Percentiles rank a stretch among this genome's conserved stretches.
These are phyloP conservation scores for Calonectria leucothoes DNA, from an alignment of 2,329 filamentous ascomycete species.

Conservation along the genomic window DNA sequence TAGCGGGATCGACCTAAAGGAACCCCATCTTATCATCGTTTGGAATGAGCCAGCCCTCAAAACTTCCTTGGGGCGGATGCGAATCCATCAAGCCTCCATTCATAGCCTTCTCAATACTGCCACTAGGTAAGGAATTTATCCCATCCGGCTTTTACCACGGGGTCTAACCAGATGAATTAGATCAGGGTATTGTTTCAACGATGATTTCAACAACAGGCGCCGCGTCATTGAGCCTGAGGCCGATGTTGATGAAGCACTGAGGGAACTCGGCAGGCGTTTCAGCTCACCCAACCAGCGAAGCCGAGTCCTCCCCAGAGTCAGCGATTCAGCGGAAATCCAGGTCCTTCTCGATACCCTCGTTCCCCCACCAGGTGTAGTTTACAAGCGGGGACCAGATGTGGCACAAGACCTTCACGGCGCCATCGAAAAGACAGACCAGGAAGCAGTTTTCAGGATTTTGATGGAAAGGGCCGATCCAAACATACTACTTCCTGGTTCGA, in stretches of 20 bases:
- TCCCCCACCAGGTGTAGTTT: constrained; percentile 34
- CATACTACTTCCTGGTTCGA: constrained; percentile 39
- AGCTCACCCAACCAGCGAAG: constrained; percentile 36
- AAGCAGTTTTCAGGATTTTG: constrained; percentile 39
- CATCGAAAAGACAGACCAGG: constrained; percentile 39
- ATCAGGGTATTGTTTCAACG: constrained; percentile 34
- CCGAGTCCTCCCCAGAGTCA: constrained; percentile 40
- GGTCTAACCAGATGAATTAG: constrained; percentile 27
- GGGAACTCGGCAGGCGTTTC: constrained; percentile 39
- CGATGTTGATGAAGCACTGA: constrained; percentile 38
- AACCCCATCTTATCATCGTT: constrained; percentile 42
- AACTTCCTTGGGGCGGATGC: constrained; percentile 34
- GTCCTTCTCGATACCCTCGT: constrained; percentile 42
- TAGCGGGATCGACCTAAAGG: constrained; percentile 40
- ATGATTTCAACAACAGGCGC: constrained; percentile 35
- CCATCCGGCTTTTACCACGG: neutral
- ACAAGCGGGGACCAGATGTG: constrained; percentile 32
- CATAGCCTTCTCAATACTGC: constrained; percentile 42
- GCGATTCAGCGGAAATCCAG: constrained; percentile 43
- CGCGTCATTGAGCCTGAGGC: constrained; percentile 43
- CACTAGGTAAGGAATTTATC: constrained; percentile 30
- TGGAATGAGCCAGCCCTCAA: constrained; percentile 42
- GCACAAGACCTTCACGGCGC: constrained; percentile 39
- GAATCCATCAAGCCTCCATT: constrained; percentile 42
- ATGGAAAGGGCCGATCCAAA: constrained; percentile 41